Evolutionary conservation across 192 early-diverging fungal genomes (phyloP).

Genomic region (Kickxella alabastrina): DNA sequence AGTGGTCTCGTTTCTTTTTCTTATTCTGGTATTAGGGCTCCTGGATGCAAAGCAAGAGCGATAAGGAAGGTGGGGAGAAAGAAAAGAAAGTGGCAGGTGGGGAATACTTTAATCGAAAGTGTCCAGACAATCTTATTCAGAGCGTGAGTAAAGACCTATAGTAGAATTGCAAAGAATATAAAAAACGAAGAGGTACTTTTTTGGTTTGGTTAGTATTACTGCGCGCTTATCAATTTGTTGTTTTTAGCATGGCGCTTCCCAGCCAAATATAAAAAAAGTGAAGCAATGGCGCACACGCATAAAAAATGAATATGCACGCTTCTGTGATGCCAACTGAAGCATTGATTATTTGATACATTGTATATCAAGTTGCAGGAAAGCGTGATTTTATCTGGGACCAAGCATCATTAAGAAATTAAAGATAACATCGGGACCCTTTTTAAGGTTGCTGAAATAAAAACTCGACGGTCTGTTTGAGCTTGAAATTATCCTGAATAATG

Average conservation of each 20-base stretch:
- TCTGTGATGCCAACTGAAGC: too few species aligned
- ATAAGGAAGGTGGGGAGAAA: neutral
- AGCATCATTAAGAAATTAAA: too few species aligned
- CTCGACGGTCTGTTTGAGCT: too few species aligned
- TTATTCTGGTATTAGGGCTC: conserved; percentile 1
- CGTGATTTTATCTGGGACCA: too few species aligned
- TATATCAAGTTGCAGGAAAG: too few species aligned
- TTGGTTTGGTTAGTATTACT: too few species aligned
- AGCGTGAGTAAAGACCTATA: neutral
- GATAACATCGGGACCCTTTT: too few species aligned
- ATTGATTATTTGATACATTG: too few species aligned
- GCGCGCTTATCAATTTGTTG: neutral
- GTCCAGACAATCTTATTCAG: neutral
- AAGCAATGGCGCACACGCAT: neutral
- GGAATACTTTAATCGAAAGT: neutral
- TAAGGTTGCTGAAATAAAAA: too few species aligned
- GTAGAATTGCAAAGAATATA: neutral
- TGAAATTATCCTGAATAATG: too few species aligned
- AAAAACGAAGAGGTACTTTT: neutral
- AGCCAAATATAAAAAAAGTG: neutral
- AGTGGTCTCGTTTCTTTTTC: conserved; percentile 2
- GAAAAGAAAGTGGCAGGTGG: neutral
- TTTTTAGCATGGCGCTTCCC: neutral
- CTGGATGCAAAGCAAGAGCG: conserved; percentile 26
- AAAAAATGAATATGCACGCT: neutral